Conservation (phyloP, 2,329 filamentous ascomycete species). For the Neodidymelliopsis sp. region DNA sequence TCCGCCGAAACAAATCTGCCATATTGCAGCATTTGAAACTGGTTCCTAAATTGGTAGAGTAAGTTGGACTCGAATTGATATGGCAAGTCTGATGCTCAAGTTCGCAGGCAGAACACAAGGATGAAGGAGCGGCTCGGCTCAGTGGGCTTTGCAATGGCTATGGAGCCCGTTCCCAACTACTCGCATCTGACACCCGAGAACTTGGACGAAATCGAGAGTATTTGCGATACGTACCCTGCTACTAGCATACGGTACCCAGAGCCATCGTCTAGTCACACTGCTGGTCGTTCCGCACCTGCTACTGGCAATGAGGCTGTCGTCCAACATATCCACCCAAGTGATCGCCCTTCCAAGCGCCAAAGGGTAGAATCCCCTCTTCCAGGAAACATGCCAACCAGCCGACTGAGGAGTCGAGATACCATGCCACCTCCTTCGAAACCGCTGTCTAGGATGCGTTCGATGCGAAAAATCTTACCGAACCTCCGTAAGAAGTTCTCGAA, state of each 20-base stretch:
- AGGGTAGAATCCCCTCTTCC: constrained; percentile 42
- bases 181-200: constrained; percentile 12
- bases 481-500: constrained; percentile 34
- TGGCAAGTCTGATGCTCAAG: constrained; percentile 15
- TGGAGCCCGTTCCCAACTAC: constrained; percentile 38
- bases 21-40: constrained; percentile 40
- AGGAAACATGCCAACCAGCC: constrained; percentile 22
- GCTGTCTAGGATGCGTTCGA: constrained; percentile 35
- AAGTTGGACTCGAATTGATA: neutral
- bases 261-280: constrained; percentile 35
- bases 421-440: constrained; percentile 51
- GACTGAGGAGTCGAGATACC: constrained; percentile 37
- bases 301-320: constrained; percentile 13
- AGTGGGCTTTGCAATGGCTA: constrained; percentile 37
- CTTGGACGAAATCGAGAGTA: constrained; percentile 21
- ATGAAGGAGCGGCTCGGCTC: constrained; percentile 39
- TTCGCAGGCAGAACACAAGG: constrained; percentile 37
- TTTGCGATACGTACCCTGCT: neutral
- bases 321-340: constrained; percentile 19
- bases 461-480: constrained; percentile 34
- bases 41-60: constrained; percentile 40
- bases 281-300: constrained; percentile 30
- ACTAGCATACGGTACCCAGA: constrained; percentile 12
- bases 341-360: constrained; percentile 40
- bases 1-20: constrained; percentile 30